Conservation (phyloP, 129 eudicot species). For the Flaveria ramosissima region DNA sequence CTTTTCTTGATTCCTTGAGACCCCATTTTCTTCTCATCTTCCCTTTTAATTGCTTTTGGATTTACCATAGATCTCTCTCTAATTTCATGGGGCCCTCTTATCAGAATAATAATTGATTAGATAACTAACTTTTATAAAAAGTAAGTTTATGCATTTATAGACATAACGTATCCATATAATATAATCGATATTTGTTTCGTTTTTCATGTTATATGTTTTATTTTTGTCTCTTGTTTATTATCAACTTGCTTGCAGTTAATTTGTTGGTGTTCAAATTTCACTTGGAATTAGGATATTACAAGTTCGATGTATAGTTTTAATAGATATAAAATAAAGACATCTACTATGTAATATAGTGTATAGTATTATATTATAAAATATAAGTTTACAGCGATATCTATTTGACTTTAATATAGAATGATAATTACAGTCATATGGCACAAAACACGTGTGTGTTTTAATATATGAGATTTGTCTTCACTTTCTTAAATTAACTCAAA, state of each 20-base stretch:
- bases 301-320: too few relatives aligned
- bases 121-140: slow-evolving; percentile 36
- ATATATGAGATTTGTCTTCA: neutral
- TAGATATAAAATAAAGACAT: neutral
- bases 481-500: neutral
- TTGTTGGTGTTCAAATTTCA: too few relatives aligned
- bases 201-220: neutral
- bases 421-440: neutral
- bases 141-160: slow-evolving; percentile 16
- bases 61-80: slow-evolving; percentile 56
- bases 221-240: neutral
- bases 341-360: neutral
- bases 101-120: slow-evolving; percentile 68
- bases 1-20: slow-evolving; percentile 80
- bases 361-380: neutral
- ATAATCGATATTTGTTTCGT: neutral
- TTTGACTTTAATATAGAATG: neutral
- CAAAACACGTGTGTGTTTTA: neutral
- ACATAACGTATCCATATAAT: slow-evolving; percentile 4
- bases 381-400: neutral
- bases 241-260: neutral
- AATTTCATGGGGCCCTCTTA: slow-evolving; percentile 53
- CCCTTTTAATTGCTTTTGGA: slow-evolving; percentile 55
- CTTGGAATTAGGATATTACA: too few relatives aligned
- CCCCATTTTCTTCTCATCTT: slow-evolving; percentile 56